A percentile compares a stretch with the other conserved stretches of the same genome.
phyloP scores from a whole-genome alignment of 441 rosid genomes.

The Gossypium schwendimanii region DNA sequence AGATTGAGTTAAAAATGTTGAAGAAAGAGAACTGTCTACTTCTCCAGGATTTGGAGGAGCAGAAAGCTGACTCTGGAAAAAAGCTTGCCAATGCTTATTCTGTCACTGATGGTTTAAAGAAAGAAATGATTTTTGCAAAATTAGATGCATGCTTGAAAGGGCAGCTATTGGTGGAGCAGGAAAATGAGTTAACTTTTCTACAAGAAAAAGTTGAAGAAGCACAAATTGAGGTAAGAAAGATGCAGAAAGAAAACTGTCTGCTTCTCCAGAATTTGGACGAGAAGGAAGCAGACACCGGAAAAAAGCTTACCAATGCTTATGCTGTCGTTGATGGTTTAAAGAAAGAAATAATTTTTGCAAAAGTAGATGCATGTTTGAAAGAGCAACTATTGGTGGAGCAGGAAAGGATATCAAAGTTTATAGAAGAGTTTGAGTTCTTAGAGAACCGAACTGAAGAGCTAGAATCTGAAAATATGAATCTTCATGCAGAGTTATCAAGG shows the following conservation, averaged over 20 bases:
- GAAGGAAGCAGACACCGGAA: slow-evolving; percentile 27
- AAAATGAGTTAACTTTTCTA: slow-evolving; percentile 29
- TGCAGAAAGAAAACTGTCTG: slow-evolving; percentile 35
- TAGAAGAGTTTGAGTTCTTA: slow-evolving; percentile 46
- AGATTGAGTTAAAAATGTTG: slow-evolving; percentile 30
- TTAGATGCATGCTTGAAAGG: slow-evolving; percentile 53
- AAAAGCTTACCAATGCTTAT: too few relatives aligned
- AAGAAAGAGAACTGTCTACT: slow-evolving; percentile 34
- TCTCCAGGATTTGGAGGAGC: slow-evolving; percentile 49
- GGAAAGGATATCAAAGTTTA: slow-evolving; percentile 39
- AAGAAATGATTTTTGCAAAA: slow-evolving; percentile 34
- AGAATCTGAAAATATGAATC: slow-evolving; percentile 45
- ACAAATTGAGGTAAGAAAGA: slow-evolving; percentile 25
- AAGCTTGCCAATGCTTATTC: too few relatives aligned
- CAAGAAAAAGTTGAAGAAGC: slow-evolving; percentile 30
- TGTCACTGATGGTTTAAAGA: slow-evolving; percentile 29
- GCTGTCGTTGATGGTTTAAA: slow-evolving; percentile 20
- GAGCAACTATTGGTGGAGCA: slow-evolving; percentile 34
- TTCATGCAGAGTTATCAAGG: slow-evolving; percentile 65
- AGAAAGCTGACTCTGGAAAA: slow-evolving; percentile 22
- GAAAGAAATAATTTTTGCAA: slow-evolving; percentile 40
- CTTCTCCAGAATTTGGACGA: slow-evolving; percentile 48
- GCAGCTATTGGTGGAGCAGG: slow-evolving; percentile 31
- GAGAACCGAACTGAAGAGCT: slow-evolving; percentile 47
- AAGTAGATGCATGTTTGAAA: slow-evolving; percentile 49